Percentiles rank a stretch among this genome's conserved stretches.
These are phyloP conservation scores for Byssoonygena ceratinophila DNA, from an alignment of 2,329 filamentous ascomycete genomes.

Conservation along the genomic window DNA sequence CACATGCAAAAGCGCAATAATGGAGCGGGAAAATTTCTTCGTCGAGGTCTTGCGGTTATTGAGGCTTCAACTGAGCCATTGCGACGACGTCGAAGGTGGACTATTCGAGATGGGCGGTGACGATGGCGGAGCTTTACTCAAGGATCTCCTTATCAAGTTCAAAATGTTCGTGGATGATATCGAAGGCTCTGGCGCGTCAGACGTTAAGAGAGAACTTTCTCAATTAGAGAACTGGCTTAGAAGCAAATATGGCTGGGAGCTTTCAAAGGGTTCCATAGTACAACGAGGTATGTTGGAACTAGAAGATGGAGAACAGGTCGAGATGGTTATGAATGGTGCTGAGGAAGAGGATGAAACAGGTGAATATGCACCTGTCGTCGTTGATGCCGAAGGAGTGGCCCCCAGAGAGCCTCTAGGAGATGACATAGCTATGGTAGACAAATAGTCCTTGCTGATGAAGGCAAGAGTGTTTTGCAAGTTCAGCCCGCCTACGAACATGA, in stretches of 20 bases:
- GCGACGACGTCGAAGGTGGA: constrained; percentile 49
- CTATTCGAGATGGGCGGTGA: constrained; percentile 48
- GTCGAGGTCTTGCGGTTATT: constrained; percentile 42
- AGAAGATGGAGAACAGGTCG: constrained; percentile 54
- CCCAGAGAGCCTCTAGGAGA: background rate
- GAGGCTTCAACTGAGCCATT: constrained; percentile 45
- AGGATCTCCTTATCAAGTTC: constrained; percentile 44
- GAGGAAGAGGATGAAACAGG: constrained; percentile 55
- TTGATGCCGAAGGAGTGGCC: constrained; percentile 36
- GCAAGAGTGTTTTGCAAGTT: background rate
- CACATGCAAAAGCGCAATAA: constrained; percentile 45
- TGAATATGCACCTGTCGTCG: constrained; percentile 53
- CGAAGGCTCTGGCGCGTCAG: constrained; percentile 21
- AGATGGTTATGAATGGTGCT: constrained; percentile 45
- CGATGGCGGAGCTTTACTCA: constrained; percentile 45
- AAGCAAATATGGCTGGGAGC: constrained; percentile 48
- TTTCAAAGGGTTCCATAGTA: constrained; percentile 43
- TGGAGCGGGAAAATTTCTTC: constrained; percentile 42
- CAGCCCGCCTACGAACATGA: no score
- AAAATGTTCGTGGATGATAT: constrained; percentile 37
- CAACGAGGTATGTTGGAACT: constrained; percentile 49
- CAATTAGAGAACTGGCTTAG: constrained; percentile 47
- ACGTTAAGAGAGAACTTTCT: constrained; percentile 45
- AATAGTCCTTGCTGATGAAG: background rate
- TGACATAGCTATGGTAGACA: constrained; percentile 4